Evolutionary conservation across 805 yeast species (phyloP).

Genomic region (Cephaloascus albidus): DNA sequence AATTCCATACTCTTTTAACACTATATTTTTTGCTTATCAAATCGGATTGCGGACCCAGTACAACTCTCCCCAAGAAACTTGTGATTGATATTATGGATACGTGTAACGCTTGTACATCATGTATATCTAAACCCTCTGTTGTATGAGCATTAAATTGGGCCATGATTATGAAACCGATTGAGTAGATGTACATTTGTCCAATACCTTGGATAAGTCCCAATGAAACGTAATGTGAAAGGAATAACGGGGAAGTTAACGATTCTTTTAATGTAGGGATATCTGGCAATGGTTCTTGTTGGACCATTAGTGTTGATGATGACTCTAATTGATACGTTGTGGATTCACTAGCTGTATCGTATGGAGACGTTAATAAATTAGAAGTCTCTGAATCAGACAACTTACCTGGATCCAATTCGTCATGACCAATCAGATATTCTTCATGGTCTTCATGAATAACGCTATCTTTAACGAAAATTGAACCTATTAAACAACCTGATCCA

Average conservation of each 20-base stretch:
- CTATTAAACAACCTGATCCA: constrained; percentile 15
- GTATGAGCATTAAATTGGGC: constrained; percentile 7
- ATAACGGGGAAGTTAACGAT: constrained; percentile 17
- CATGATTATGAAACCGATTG: constrained; percentile 20
- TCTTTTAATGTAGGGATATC: constrained; percentile 6
- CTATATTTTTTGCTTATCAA: constrained; percentile 12
- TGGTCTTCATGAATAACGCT: too few relatives aligned
- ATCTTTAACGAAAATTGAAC: constrained; percentile 18
- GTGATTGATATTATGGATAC: constrained; percentile 21
- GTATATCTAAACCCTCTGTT: constrained; percentile 5
- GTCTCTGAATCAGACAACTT: background rate
- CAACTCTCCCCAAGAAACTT: constrained; percentile 20
- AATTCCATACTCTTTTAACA: constrained; percentile 22
- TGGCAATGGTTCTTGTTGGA: background rate
- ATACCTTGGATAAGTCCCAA: constrained; percentile 23
- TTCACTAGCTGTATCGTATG: background rate
- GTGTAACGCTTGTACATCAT: constrained; percentile 19
- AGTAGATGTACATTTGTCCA: constrained; percentile 27
- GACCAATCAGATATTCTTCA: too few relatives aligned
- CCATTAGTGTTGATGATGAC: too few relatives aligned
- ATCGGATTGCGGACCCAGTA: constrained; percentile 22
- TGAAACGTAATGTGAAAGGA: constrained; percentile 21
- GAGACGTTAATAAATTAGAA: background rate
- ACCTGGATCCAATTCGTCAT: background rate
- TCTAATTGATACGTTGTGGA: background rate